These are phyloP conservation scores for Trichophyton verrucosum DNA, from an alignment of 2,329 filamentous ascomycete genomes.

Conservation along the genomic window DNA sequence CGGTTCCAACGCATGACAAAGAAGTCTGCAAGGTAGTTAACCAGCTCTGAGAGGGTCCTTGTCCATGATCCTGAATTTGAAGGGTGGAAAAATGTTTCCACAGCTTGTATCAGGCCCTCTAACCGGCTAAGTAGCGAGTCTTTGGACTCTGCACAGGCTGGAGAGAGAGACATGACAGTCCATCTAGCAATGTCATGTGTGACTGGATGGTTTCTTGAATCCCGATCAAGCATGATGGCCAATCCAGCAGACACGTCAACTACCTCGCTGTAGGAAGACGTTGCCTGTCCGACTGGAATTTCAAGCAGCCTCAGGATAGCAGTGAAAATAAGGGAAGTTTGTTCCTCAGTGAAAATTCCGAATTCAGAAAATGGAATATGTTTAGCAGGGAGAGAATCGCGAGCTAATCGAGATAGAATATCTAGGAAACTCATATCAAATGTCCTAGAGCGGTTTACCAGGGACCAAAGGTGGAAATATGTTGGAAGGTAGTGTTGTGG, in stretches of 20 bases:
- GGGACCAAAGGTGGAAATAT: slow-evolving; percentile 91
- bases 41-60: slow-evolving; percentile 74
- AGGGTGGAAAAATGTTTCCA: slow-evolving; percentile 97
- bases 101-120: slow-evolving; percentile 82
- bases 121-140: slow-evolving; percentile 73
- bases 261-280: slow-evolving; percentile 69
- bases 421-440: slow-evolving; percentile 84
- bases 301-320: slow-evolving; percentile 78
- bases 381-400: slow-evolving; percentile 64
- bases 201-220: slow-evolving; percentile 83
- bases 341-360: slow-evolving; percentile 84
- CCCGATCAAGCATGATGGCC: slow-evolving; percentile 77
- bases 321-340: slow-evolving; percentile 87
- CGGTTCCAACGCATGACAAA: slow-evolving; percentile 98
- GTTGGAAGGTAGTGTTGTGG: slow-evolving; percentile 84
- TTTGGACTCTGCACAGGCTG: slow-evolving; percentile 60
- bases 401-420: slow-evolving; percentile 71
- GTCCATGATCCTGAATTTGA: slow-evolving; percentile 94
- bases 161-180: slow-evolving; percentile 87
- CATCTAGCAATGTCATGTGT: slow-evolving; percentile 85
- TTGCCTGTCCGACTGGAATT: slow-evolving; percentile 92
- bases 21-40: slow-evolving; percentile 85
- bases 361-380: slow-evolving; percentile 72
- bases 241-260: slow-evolving; percentile 75
- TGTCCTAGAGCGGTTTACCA: slow-evolving; percentile 77